Conservation (phyloP, 1,284 basidiomycete genomes). For the Earliella scabrosa region DNA sequence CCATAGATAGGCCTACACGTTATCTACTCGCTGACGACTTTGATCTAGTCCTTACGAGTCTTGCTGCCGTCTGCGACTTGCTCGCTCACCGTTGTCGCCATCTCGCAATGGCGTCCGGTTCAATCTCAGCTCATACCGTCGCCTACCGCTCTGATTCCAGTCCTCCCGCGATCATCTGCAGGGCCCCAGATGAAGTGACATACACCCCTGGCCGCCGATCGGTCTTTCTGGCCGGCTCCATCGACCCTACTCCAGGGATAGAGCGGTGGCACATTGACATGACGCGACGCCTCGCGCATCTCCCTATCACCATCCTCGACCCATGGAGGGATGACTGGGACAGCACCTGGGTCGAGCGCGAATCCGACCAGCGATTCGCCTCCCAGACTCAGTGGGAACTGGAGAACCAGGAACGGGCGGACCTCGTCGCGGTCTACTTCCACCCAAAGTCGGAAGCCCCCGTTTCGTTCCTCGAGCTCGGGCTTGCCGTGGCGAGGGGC, state of each 20-base stretch:
- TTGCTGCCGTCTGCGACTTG: too few relatives aligned
- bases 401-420: background rate
- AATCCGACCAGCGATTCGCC: background rate
- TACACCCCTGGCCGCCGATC: background rate
- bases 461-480: conserved; percentile 13
- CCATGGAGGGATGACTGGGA: conserved; percentile 10
- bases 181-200: background rate
- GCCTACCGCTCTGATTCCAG: too few relatives aligned
- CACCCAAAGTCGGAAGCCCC: background rate
- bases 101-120: too few relatives aligned
- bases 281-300: background rate
- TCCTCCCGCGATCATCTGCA: background rate
- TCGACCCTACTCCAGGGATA: conserved; percentile 2
- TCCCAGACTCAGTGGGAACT: conserved; percentile 14
- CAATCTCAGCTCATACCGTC: too few relatives aligned
- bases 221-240: conserved; percentile 13
- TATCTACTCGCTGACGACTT: too few relatives aligned
- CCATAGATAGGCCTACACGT: too few relatives aligned
- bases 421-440: conserved; percentile 10
- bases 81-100: too few relatives aligned
- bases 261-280: conserved; percentile 3
- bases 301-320: conserved; percentile 7
- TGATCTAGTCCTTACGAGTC: too few relatives aligned
- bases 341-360: background rate
- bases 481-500: background rate